phyloP scores from a whole-genome alignment of 1,284 basidiomycete species.

The Marasmius sp. region DNA sequence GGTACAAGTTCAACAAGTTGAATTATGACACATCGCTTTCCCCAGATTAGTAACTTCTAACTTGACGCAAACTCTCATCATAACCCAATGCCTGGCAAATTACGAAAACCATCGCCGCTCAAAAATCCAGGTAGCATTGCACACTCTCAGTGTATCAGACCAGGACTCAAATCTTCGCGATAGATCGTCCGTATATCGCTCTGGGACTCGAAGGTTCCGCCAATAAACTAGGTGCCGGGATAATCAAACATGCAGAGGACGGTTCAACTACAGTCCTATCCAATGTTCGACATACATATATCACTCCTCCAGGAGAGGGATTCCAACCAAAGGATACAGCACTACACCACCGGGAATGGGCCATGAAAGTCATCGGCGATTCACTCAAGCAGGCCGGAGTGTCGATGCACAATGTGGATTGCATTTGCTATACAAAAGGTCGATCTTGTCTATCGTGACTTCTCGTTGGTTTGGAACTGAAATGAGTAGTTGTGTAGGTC shows the following conservation, averaged over 20 bases:
- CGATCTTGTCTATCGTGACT: conserved; percentile 10
- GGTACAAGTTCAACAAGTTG: not conserved
- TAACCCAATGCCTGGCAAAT: conserved; percentile 33
- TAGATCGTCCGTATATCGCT: conserved; percentile 67
- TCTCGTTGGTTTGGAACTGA: not conserved
- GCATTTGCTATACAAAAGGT: conserved; percentile 98
- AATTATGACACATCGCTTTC: not conserved
- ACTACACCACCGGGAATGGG: conserved; percentile 94
- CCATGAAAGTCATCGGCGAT: conserved; percentile 78
- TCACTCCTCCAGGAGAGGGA: conserved; percentile 97
- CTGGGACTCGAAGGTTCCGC: conserved; percentile 94
- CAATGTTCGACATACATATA: conserved; percentile 94
- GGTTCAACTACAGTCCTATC: conserved; percentile 73
- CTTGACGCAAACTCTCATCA: not conserved
- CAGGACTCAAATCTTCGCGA: not conserved
- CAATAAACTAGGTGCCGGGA: conserved; percentile 97
- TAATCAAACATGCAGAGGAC: conserved; percentile 82
- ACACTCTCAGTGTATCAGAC: not conserved
- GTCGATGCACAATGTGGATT: conserved; percentile 80
- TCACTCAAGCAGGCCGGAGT: conserved; percentile 74
- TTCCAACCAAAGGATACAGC: conserved; percentile 97
- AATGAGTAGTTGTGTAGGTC: conserved; percentile 53
- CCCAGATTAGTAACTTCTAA: not conserved
- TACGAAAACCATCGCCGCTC: conserved; percentile 31
- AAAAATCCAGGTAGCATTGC: conserved; percentile 30